phyloP scores from a whole-genome alignment of 495 filamentous ascomycete genomes.

The Clohesyomyces aquaticus region DNA sequence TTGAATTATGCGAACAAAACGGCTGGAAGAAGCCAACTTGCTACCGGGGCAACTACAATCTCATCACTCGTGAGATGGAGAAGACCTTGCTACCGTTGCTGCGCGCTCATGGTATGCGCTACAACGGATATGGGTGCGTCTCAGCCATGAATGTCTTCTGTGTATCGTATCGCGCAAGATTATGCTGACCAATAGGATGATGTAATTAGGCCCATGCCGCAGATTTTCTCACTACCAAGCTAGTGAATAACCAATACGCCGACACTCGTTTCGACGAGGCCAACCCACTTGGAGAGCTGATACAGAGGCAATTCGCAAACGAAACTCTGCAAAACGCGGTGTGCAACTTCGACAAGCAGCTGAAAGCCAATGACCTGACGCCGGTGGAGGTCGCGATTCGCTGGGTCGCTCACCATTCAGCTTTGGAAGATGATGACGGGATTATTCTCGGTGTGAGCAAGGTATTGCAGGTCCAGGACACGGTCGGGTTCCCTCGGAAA shows the following conservation, averaged over 20 bases:
- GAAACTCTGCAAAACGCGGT: constrained; percentile 17
- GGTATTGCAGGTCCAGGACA: constrained; percentile 43
- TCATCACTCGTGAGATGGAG: constrained; percentile 32
- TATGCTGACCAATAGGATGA: too few species aligned
- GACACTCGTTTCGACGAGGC: constrained; percentile 20
- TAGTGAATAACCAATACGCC: not conserved
- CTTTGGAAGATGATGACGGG: constrained; percentile 43
- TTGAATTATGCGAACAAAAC: constrained; percentile 26
- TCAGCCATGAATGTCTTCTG: constrained; percentile 20
- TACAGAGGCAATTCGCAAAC: constrained; percentile 10
- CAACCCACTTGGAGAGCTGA: constrained; percentile 5
- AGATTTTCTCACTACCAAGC: constrained; percentile 31
- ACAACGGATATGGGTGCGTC: too few species aligned
- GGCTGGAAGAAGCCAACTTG: constrained; percentile 24
- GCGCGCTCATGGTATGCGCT: constrained; percentile 29
- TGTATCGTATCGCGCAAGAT: not conserved
- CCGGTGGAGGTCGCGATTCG: constrained; percentile 44
- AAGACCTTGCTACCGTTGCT: constrained; percentile 24
- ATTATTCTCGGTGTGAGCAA: constrained; percentile 49
- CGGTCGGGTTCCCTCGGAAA: constrained; percentile 40
- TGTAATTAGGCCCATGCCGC: constrained; percentile 23
- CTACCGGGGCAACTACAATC: constrained; percentile 36
- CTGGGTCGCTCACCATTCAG: constrained; percentile 48
- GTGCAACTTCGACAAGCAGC: constrained; percentile 10
- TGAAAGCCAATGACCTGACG: constrained; percentile 35